Evolutionary conservation across 2,329 filamentous ascomycete genomes (phyloP).

Genomic region (Verticillium nonalfalfae): DNA sequence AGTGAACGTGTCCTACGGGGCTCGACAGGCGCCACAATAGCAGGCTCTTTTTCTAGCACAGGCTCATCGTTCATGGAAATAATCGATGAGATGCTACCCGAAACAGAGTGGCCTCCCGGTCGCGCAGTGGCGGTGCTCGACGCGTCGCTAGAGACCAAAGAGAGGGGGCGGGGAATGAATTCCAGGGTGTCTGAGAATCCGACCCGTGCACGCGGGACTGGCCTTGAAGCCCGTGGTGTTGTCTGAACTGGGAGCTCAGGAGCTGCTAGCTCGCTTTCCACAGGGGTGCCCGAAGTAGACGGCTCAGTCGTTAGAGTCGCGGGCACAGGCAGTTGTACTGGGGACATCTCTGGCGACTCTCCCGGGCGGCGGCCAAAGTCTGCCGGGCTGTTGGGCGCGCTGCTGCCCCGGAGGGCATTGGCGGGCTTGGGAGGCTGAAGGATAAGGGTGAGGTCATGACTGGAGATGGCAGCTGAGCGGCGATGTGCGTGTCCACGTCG

Average conservation of each 20-base stretch:
- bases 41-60: constrained; percentile 3
- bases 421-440: constrained; percentile 50
- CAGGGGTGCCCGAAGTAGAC: background rate
- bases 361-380: constrained; percentile 25
- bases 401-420: constrained; percentile 48
- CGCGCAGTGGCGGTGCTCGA: constrained; percentile 69
- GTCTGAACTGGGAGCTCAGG: constrained; percentile 5
- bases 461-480: constrained; percentile 76
- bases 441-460: constrained; percentile 69
- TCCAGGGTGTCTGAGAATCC: constrained; percentile 81
- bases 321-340: background rate
- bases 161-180: constrained; percentile 76
- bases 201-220: constrained; percentile 55
- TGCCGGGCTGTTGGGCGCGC: constrained; percentile 57
- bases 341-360: background rate
- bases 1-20: constrained; percentile 28
- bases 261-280: background rate
- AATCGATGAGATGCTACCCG: constrained; percentile 75
- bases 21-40: constrained; percentile 18
- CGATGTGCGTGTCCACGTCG: constrained; percentile 72
- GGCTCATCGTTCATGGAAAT: constrained; percentile 48
- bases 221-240: constrained; percentile 22
- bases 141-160: constrained; percentile 77
- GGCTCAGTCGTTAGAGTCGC: background rate
- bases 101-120: constrained; percentile 60